These are phyloP conservation scores for Podospora sp. DNA, from an alignment of 495 filamentous ascomycete genomes.

Conservation along the genomic window DNA sequence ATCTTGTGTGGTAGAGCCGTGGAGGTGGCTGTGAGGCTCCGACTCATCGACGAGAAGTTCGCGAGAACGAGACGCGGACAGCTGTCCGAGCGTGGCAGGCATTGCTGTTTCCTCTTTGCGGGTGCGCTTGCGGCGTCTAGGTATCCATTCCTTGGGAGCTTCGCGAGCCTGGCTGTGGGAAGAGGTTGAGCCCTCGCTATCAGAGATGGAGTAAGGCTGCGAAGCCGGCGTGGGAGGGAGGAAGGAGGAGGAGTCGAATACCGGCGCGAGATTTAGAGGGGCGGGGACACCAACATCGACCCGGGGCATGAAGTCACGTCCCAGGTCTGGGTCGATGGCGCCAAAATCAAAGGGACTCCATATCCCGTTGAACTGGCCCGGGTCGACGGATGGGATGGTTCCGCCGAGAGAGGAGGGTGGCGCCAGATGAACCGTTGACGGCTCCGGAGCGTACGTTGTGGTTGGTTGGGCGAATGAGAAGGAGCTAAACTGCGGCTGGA, in stretches of 20 bases:
- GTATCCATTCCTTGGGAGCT: constrained; percentile 30
- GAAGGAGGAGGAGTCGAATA: constrained; percentile 12
- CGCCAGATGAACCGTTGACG: constrained; percentile 16
- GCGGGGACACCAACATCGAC: not conserved
- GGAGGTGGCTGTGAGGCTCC: constrained; percentile 2
- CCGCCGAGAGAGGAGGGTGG: constrained; percentile 14
- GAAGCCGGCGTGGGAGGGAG: constrained; percentile 13
- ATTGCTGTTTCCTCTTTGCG: constrained; percentile 4
- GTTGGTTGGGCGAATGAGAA: constrained; percentile 13
- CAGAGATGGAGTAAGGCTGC: constrained; percentile 21
- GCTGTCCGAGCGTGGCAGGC: not conserved
- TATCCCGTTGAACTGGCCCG: constrained; percentile 19
- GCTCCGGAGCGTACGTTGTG: constrained; percentile 1
- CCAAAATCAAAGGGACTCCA: constrained; percentile 26
- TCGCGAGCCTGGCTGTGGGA: constrained; percentile 11
- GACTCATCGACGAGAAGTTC: not conserved
- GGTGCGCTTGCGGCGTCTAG: constrained; percentile 24
- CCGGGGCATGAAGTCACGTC: constrained; percentile 13
- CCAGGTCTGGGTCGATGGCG: constrained; percentile 20
- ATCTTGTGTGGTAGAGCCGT: constrained; percentile 9
- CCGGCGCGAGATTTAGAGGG: constrained; percentile 7
- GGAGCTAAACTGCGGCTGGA: constrained; percentile 18
- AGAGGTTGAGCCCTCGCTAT: constrained; percentile 24
- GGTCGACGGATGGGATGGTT: constrained; percentile 7
- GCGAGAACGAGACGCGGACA: too few relatives aligned